Percentiles rank a stretch among this genome's conserved stretches.
Evolutionary conservation across 2,329 filamentous ascomycete species (phyloP).

Genomic region (Aspergillus tamarii): DNA sequence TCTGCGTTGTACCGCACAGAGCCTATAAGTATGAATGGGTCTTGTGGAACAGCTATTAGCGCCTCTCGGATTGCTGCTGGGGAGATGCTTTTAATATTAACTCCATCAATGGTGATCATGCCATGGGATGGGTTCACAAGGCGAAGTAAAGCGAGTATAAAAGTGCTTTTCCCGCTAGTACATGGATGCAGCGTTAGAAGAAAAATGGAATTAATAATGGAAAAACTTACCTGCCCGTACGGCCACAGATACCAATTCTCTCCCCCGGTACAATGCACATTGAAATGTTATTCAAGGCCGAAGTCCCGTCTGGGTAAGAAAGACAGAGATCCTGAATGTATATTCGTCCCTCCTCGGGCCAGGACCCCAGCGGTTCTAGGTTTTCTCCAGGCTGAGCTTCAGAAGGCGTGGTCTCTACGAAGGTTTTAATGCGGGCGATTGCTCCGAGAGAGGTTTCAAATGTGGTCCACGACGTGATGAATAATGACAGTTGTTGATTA

Average conservation of each 20-base stretch:
- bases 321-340: background rate
- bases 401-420: slow-evolving; percentile 6
- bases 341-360: slow-evolving; percentile 4
- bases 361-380: background rate
- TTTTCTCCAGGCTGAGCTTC: slow-evolving; percentile 7
- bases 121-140: slow-evolving; percentile 29
- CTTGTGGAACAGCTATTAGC: slow-evolving; percentile 29
- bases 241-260: slow-evolving; percentile 6
- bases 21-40: slow-evolving; percentile 25
- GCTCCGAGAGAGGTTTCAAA: slow-evolving; percentile 59
- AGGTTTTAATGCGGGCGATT: slow-evolving; percentile 22
- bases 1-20: slow-evolving; percentile 54
- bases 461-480: slow-evolving; percentile 54
- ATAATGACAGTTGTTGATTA: slow-evolving; percentile 16
- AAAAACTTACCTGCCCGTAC: slow-evolving; percentile 3
- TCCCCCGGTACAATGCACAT: background rate
- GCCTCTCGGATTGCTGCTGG: slow-evolving; percentile 18
- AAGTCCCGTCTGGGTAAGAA: background rate
- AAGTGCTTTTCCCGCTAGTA: slow-evolving; percentile 10
- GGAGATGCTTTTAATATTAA: slow-evolving; percentile 20
- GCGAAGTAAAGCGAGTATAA: slow-evolving; percentile 27
- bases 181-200: background rate
- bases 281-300: background rate
- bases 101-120: slow-evolving; percentile 25
- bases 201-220: background rate